Base-by-base conservation (phyloP, 1,284 basidiomycete genomes). In the Amylostereum areolatum region DNA sequence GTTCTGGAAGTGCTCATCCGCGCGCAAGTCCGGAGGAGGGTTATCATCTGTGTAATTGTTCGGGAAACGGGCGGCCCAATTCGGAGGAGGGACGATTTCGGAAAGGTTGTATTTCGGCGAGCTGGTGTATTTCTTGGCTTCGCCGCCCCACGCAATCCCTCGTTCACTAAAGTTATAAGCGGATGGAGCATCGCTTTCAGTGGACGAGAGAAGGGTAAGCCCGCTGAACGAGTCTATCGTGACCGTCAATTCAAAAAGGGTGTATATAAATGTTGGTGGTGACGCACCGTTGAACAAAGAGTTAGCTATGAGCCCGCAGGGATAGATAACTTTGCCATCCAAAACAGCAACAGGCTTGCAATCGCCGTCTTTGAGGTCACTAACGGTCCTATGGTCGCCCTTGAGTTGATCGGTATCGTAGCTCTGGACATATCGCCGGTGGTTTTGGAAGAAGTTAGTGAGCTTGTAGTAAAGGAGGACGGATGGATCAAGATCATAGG, bases 391-490 rank as follows among this genome's bases (percentile, higher is more conserved):
- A 45, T 67, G 69, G 48, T 91, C 74, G 50, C 95, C 96, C 59
- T 83, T 81, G 43, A 99, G 78, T 69, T 99, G 97, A 58, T 86
- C 75, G 5, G 85, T 75, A 63, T 95, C 82, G 48, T 93, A 71
- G 64, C 91, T 96, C 74, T 96, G 92, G 53, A 99, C 94, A 65
- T 99, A 99, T 62, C 97, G 83, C 44, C 97, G 85, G 67, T 99
- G 97, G 67, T 99, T 99, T 76, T 99, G 97, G 72, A 87, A 99
- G 75, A 92, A 96, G 72, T 93, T 93, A 51, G 89, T 90, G 66
- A 96, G 82, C 70, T 93, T 92, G 80, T 99, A 99, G 74, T 99
- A 99, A 56, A 98, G 75, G 62, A 99, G 85, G 3, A 99, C 89
- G 32, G 86, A 77, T 18, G 79, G 69, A 5, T 81, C 69, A 40